A percentile compares a stretch with the other conserved stretches of the same genome.
phyloP scores from a whole-genome alignment of 805 yeast genomes.

The Grigorovia yakushimaensis region DNA sequence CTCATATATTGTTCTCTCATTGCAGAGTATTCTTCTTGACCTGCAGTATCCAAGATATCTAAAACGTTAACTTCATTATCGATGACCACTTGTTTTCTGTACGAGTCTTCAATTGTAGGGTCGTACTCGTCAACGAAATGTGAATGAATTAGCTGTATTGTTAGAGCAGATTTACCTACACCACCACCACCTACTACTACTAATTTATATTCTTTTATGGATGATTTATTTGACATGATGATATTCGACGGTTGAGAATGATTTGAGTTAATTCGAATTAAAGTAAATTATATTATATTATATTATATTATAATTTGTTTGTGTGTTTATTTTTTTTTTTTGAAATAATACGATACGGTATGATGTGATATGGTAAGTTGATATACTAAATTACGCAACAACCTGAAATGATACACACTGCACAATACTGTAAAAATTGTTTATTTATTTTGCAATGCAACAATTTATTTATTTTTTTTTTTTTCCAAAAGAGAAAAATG shows the following conservation, averaged over 20 bases:
- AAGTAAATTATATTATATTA: too few relatives aligned
- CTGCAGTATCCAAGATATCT: constrained; percentile 95
- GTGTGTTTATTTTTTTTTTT: not conserved
- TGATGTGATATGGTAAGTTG: too few relatives aligned
- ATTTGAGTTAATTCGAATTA: not conserved
- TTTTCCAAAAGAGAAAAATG: not conserved
- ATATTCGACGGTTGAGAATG: too few relatives aligned
- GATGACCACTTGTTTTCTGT: constrained; percentile 77
- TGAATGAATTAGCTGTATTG: constrained; percentile 88
- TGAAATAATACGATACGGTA: too few relatives aligned
- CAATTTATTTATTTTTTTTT: not conserved
- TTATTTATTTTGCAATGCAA: not conserved
- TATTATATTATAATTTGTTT: too few relatives aligned
- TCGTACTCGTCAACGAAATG: constrained; percentile 97
- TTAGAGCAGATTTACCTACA: constrained; percentile 94
- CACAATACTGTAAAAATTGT: too few relatives aligned
- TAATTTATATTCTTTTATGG: constrained; percentile 70
- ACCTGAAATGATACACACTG: too few relatives aligned
- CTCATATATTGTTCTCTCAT: constrained; percentile 93
- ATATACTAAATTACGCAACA: too few relatives aligned
- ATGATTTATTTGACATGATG: constrained; percentile 24
- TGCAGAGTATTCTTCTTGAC: constrained; percentile 93
- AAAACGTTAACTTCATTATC: constrained; percentile 68
- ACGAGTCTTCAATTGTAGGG: constrained; percentile 92
- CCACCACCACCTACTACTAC: constrained; percentile 99